Percentiles rank a stretch among this genome's conserved stretches.
These are phyloP conservation scores for Begonia masoniana DNA, from an alignment of 306 rosid species.

Conservation along the genomic window DNA sequence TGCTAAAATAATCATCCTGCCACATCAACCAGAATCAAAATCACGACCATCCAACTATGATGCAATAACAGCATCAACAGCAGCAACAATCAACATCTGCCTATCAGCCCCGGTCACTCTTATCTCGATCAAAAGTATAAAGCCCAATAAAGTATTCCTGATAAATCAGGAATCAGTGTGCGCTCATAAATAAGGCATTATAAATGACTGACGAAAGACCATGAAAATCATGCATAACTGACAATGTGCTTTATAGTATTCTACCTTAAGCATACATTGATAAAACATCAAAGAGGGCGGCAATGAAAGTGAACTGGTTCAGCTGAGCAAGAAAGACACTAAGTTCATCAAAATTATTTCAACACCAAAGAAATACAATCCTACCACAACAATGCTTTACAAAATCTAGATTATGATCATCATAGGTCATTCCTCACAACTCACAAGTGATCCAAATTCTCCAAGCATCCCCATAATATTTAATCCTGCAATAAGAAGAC, in stretches of 20 bases:
- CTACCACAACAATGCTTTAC: constrained; percentile 50
- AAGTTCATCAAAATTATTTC: constrained; percentile 26
- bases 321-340: constrained; percentile 6
- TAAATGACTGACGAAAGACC: no score
- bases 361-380: constrained; percentile 28
- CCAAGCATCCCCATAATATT: constrained; percentile 4
- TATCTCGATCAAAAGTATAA: no score
- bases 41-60: constrained; percentile 61
- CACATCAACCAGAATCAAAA: constrained; percentile 52
- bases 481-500: constrained; percentile 6
- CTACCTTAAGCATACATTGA: no score
- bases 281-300: no score
- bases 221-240: no score
- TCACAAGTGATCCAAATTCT: constrained; percentile 4
- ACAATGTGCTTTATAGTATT: no score
- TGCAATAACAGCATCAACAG: constrained; percentile 56
- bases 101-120: no score
- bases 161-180: no score
- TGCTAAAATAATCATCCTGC: constrained; percentile 53
- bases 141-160: no score
- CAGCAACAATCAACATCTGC: constrained; percentile 8
- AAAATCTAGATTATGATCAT: not conserved
- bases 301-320: constrained; percentile 10
- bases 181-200: no score
- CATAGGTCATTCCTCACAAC: constrained; percentile 3